These are phyloP conservation scores for Wickerhamomyces bisporus DNA, from an alignment of 805 yeast genomes.

Conservation along the genomic window DNA sequence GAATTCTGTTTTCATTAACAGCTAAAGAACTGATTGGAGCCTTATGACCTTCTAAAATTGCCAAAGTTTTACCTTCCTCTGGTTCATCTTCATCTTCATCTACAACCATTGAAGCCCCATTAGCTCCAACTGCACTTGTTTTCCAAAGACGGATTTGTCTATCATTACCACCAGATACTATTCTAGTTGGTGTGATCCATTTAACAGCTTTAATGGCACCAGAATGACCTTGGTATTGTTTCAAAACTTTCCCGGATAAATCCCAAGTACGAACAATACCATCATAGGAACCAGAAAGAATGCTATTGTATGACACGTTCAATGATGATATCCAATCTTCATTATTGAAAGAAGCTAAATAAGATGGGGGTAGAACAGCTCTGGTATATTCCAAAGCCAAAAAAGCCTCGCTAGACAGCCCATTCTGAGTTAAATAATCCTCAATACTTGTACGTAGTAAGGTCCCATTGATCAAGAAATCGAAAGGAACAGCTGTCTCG, in stretches of 20 bases:
- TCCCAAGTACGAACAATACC: conserved; percentile 91
- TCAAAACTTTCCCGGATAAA: conserved; percentile 70
- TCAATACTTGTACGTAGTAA: conserved; percentile 73
- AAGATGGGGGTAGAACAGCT: conserved; percentile 92
- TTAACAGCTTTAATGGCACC: conserved; percentile 81
- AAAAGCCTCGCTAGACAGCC: conserved; percentile 75
- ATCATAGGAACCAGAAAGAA: conserved; percentile 88
- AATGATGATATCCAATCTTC: conserved; percentile 92
- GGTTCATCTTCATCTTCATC: conserved; percentile 42
- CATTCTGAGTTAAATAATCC: conserved; percentile 71
- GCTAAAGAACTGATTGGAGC: conserved; percentile 80
- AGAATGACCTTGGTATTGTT: conserved; percentile 82
- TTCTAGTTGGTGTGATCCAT: conserved; percentile 70
- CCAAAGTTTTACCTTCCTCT: conserved; percentile 70
- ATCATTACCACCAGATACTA: conserved; percentile 86
- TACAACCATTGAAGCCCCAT: conserved; percentile 13
- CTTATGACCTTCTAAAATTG: conserved; percentile 85
- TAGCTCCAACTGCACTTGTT: conserved; percentile 37
- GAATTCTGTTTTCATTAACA: conserved; percentile 48
- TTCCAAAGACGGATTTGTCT: conserved; percentile 88
- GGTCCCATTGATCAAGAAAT: conserved; percentile 83
- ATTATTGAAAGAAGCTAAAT: conserved; percentile 77
- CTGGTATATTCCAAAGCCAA: conserved; percentile 84
- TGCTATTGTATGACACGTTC: conserved; percentile 40
- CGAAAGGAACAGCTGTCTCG: conserved; percentile 79